These are phyloP conservation scores for Glycine soja DNA, from an alignment of 306 rosid species.

Conservation along the genomic window DNA sequence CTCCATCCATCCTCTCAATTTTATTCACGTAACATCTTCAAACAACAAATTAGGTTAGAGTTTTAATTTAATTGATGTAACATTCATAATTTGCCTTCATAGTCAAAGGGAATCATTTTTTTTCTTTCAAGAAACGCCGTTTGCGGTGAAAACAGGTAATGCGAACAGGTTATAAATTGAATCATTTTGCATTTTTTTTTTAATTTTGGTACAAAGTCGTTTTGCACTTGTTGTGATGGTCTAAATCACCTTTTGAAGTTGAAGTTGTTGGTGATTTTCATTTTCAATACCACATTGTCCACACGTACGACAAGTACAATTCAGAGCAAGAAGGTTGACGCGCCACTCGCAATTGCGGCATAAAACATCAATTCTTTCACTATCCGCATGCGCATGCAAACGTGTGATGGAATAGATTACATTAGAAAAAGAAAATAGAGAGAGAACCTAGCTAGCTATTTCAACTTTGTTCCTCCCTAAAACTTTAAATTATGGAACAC, in stretches of 20 bases:
- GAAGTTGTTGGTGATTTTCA: slow-evolving; percentile 43
- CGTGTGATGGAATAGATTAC: slow-evolving; percentile 46
- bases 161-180: not conserved
- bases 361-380: slow-evolving; percentile 52
- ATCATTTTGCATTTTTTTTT: too few relatives aligned
- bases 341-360: slow-evolving; percentile 34
- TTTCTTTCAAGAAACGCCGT: not conserved
- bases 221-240: slow-evolving; percentile 13
- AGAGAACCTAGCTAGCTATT: slow-evolving; percentile 40
- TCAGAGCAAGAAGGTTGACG: slow-evolving; percentile 35
- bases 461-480: slow-evolving; percentile 44
- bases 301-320: slow-evolving; percentile 50
- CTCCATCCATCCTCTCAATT: not conserved
- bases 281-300: slow-evolving; percentile 32
- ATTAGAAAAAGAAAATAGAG: not conserved
- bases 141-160: not conserved
- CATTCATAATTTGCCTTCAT: not conserved
- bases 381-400: slow-evolving; percentile 56
- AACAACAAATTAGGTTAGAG: not conserved
- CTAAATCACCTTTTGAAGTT: slow-evolving; percentile 31
- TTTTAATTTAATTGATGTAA: not conserved
- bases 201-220: not conserved
- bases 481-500: slow-evolving; percentile 46
- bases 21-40: not conserved
- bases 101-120: not conserved